Conservation (phyloP, 345 rosid species). For the Hypericum perforatum region DNA sequence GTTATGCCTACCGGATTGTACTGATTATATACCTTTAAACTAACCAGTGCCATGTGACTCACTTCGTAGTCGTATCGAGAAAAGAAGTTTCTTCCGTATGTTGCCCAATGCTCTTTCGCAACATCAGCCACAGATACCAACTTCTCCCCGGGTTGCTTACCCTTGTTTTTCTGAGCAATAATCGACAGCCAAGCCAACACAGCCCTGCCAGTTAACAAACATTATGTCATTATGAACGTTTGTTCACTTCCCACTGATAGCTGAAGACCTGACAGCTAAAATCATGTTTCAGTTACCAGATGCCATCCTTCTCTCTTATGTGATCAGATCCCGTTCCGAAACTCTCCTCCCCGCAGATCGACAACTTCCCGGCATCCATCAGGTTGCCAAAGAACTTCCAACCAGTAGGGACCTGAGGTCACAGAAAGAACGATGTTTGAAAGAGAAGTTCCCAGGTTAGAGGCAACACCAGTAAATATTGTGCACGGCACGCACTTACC, state of each 20-base stretch:
- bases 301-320: slow-evolving; percentile 92
- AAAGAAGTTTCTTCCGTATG: slow-evolving; percentile 84
- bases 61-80: slow-evolving; percentile 95
- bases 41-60: slow-evolving; percentile 17
- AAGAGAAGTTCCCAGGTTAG: too few relatives aligned
- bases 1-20: too few relatives aligned
- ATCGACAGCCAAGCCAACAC: slow-evolving; percentile 92
- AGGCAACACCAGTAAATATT: slow-evolving; percentile 1
- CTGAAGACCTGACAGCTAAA: not conserved
- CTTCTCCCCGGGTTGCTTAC: slow-evolving; percentile 65
- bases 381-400: slow-evolving; percentile 98
- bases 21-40: too few relatives aligned
- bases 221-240: not conserved
- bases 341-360: slow-evolving; percentile 94
- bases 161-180: slow-evolving; percentile 68
- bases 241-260: not conserved
- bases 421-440: slow-evolving; percentile 12
- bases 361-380: slow-evolving; percentile 91
- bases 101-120: slow-evolving; percentile 85
- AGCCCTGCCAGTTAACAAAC: slow-evolving; percentile 48
- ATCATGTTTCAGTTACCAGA: slow-evolving; percentile 46
- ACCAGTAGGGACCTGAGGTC: slow-evolving; percentile 80
- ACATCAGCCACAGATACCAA: slow-evolving; percentile 76
- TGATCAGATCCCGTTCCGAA: slow-evolving; percentile 98
- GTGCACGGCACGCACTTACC: slow-evolving; percentile 29